Percentiles rank a stretch among this genome's conserved stretches.
Evolutionary conservation across 345 rosid genomes (phyloP).

Genomic region (Eucalyptus leucophloia): DNA sequence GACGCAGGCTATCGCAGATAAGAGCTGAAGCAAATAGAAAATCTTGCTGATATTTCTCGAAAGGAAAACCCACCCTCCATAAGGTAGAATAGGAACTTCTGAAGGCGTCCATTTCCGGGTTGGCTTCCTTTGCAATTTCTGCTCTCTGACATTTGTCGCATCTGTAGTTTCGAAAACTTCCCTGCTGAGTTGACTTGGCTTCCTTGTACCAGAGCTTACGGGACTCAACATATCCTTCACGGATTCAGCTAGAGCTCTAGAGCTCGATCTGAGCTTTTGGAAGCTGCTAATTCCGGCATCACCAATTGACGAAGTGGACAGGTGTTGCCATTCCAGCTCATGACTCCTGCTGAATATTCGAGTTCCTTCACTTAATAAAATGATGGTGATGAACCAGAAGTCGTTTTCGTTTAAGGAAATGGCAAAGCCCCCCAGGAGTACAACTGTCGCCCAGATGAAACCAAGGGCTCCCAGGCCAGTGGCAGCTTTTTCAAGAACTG

Average conservation of each 20-base stretch:
- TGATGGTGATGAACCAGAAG: neutral
- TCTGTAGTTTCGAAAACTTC: neutral
- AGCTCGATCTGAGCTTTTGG: conserved; percentile 32
- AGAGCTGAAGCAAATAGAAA: neutral
- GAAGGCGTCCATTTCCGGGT: conserved; percentile 43
- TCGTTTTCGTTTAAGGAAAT: neutral
- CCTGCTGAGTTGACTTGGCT: neutral
- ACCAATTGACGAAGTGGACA: neutral
- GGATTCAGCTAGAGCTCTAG: conserved; percentile 8
- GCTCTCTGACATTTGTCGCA: neutral
- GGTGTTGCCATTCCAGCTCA: neutral
- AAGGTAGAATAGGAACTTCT: conserved; percentile 69
- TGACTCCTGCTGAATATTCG: neutral
- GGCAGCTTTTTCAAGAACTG: neutral
- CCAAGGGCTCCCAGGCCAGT: neutral
- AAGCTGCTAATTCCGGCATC: conserved; percentile 29
- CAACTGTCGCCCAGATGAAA: neutral
- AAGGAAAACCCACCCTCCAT: conserved; percentile 50
- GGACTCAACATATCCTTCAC: conserved; percentile 6
- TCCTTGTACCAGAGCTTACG: neutral
- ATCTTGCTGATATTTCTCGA: conserved; percentile 17
- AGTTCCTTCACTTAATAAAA: neutral
- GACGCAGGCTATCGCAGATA: neutral
- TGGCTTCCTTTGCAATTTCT: conserved; percentile 3
- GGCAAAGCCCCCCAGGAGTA: neutral